Base-by-base conservation (phyloP, 768 basidiomycete species). In the Psilocybe subaeruginosa region DNA sequence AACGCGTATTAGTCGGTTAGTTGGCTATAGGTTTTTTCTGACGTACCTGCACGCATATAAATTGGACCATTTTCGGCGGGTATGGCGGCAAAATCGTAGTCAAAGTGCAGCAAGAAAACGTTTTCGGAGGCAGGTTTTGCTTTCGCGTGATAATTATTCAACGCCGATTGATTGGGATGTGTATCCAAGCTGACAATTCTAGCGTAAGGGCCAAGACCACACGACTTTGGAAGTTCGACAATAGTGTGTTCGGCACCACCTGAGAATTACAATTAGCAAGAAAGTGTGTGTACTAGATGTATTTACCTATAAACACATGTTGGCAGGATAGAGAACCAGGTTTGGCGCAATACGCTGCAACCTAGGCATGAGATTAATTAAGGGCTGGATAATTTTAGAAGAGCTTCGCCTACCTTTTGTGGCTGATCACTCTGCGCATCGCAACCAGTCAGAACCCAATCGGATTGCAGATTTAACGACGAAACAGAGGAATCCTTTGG, bases 131-230 rank as follows among this genome's bases (percentile, higher is more conserved):
- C 39, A n/a, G 63, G 69, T 12, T 16, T 43, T 16, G 60, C 43
- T 30, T 67, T 68, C 17, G 60, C 43, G 53, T 69, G 68, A 31
- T 47, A 54, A 0, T 35, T n/a, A 4, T 49, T 58, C 9, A 69
- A 50, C 17, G 66, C 33, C 29, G 48, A 57, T 49, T 72, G 69
- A 52, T 72, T 59, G 8, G 50, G 23, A 37, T 70, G 68, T 17
- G 56, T 52, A 6, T 55, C 64, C 6, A 72, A 52, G n/a, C 60
- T 54, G 16, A 65, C 65, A 16, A 72, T 54, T 8, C 71, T 66
- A 35, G 67, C 71, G 23, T 70, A 72, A 6, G 71, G 71, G 1
- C 71, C 71, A 16, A 67, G 63, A 3, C 71, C 71, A 60, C 71
- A 72, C 12, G 55, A 52, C 14, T 46, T 63, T 3, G 71, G 71